Base-by-base conservation (phyloP, 441 rosid genomes). In the Breynia disticha region DNA sequence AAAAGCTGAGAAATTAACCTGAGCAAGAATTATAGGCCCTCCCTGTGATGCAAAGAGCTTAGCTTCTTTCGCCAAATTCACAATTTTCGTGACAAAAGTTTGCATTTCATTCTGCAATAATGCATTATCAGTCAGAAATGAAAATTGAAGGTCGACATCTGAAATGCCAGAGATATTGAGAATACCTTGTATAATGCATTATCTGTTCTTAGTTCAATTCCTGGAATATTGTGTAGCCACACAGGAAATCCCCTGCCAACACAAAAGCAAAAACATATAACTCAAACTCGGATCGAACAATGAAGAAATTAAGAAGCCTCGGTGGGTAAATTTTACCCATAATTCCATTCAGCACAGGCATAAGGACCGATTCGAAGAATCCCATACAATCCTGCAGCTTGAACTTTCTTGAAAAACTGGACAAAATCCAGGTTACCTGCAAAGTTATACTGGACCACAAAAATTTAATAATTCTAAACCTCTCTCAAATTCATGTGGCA, bases 321-420 rank as follows among this genome's bases (percentile, higher is more conserved):
- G 15, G 4, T 1, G 12, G 24, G 39, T 57, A 8, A 17, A 16
- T n/a, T 3, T 2, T 69, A 82, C 95, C 93, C 94, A 14, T 67
- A 78, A 52, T 76, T 87, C 94, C 96, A 87, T 73, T 84, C 94
- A 4, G 96, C 96, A 54, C 87, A 82, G 59, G 74, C 80, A 59
- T 80, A 87, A 19, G 96, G 96, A 22, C 96, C 96, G 6, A 87
- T 80, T 42, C 94, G 79, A 19, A 87, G 79, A 64, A 80, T 78
- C 51, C 72, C 86, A 47, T 76, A 76, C 8, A 87, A 63, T 21
- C 90, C 88, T 50, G 72, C 79, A 55, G 71, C 70, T 41, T 80
- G 81, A 1, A 82, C 71, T 19, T 62, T 57, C 62, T 79, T 74
- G 39, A 84, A 70, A 46, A 82, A 84, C 52, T 74, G 76, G 56